Percentiles rank a stretch among this genome's conserved stretches.
These are phyloP conservation scores for Colletotrichum falcatum DNA, from an alignment of 2,329 filamentous ascomycete species.

Conservation along the genomic window DNA sequence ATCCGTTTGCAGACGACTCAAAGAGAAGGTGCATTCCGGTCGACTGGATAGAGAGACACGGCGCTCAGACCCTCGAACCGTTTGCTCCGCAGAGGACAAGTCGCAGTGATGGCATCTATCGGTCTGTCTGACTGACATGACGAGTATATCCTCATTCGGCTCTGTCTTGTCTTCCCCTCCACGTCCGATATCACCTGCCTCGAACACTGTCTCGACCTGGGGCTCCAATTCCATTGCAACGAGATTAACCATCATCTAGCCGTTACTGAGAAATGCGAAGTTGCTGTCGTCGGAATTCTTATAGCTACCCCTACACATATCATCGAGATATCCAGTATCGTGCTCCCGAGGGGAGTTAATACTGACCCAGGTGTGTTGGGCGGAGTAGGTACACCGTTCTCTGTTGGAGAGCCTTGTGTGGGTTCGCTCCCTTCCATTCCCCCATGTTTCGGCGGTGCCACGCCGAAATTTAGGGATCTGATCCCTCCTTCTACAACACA, in stretches of 20 bases:
- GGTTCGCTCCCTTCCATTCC: constrained; percentile 24
- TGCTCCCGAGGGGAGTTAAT: background rate
- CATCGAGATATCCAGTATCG: background rate
- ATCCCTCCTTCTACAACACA: background rate
- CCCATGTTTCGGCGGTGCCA: constrained; percentile 10
- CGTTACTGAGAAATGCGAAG: background rate
- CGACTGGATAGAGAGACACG: constrained; percentile 4
- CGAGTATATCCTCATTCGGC: background rate
- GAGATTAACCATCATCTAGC: background rate
- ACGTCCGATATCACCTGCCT: background rate
- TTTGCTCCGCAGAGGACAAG: background rate
- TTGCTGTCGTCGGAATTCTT: background rate
- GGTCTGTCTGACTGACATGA: background rate
- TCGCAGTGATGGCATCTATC: background rate
- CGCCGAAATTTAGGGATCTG: background rate
- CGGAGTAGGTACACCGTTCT: background rate
- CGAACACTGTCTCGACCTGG: background rate
- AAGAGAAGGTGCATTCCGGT: constrained; percentile 22
- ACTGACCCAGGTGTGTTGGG: background rate
- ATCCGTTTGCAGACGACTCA: constrained; percentile 27
- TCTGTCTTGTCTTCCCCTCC: background rate
- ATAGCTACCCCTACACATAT: background rate
- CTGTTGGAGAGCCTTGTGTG: constrained; percentile 8
- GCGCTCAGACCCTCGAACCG: constrained; percentile 1
- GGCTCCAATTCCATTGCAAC: background rate